A percentile compares a stretch with the other conserved stretches of the same genome.
These are phyloP conservation scores for Skeletonema grethae DNA, from an alignment of 108 stramenopile genomes.

Conservation along the genomic window DNA sequence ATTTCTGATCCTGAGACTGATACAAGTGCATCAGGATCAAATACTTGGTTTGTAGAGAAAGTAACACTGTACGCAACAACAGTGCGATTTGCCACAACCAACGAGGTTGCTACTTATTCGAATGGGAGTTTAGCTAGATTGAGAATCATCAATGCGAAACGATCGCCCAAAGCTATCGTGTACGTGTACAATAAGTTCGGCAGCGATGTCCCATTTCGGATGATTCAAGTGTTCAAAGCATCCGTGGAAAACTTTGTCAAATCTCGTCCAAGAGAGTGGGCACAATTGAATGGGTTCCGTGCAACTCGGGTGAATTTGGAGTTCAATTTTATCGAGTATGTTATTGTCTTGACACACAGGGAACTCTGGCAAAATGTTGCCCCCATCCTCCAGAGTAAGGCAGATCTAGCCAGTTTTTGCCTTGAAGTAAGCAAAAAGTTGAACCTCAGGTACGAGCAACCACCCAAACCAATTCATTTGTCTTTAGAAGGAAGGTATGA, in stretches of 20 bases:
- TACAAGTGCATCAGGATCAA: constrained; percentile 46
- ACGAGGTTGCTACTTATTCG: constrained; percentile 46
- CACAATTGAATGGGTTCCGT: constrained; percentile 44
- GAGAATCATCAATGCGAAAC: constrained; percentile 39
- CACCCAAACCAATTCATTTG: constrained; percentile 49
- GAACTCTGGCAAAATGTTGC: constrained; percentile 58
- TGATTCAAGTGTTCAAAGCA: constrained; percentile 34
- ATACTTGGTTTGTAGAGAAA: constrained; percentile 52
- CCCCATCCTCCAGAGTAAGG: constrained; percentile 37
- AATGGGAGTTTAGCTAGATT: constrained; percentile 43
- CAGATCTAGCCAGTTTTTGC: constrained; percentile 47
- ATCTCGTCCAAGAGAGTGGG: constrained; percentile 46
- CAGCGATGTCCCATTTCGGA: constrained; percentile 36
- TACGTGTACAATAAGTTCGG: constrained; percentile 49
- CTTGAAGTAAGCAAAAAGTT: constrained; percentile 53
- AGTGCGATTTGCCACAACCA: constrained; percentile 50
- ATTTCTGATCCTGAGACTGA: constrained; percentile 45
- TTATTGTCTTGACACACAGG: constrained; percentile 41
- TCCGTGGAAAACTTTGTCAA: constrained; percentile 42
- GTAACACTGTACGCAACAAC: constrained; percentile 59
- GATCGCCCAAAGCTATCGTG: constrained; percentile 15
- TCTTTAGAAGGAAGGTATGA: neutral
- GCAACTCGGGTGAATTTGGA: constrained; percentile 51
- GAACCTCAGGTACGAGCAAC: constrained; percentile 30
- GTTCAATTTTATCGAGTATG: constrained; percentile 49